Evolutionary conservation across 1,284 basidiomycete species (phyloP).

Genomic region (Malassezia furfur): DNA sequence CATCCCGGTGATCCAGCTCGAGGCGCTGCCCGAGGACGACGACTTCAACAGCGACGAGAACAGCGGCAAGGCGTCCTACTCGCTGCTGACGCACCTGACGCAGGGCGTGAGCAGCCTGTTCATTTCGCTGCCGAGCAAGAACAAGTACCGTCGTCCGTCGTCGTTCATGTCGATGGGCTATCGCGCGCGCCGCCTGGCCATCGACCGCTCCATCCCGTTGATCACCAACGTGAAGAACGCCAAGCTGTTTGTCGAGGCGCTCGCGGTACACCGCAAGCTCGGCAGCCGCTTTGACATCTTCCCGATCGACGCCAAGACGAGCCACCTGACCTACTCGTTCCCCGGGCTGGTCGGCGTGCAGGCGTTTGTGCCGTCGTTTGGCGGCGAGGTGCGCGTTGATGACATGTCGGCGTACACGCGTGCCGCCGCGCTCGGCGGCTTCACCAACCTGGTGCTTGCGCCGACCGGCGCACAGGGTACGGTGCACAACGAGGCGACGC

Average conservation of each 20-base stretch:
- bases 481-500: constrained; percentile 24
- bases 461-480: constrained; percentile 24
- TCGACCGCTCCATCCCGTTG: constrained; percentile 92
- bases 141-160: constrained; percentile 90
- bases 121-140: constrained; percentile 97
- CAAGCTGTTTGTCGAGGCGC: constrained; percentile 88
- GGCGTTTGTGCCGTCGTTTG: constrained; percentile 72
- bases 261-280: constrained; percentile 61
- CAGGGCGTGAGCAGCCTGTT: constrained; percentile 59
- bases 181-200: constrained; percentile 93
- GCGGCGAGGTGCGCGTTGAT: constrained; percentile 40
- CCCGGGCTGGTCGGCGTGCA: constrained; percentile 84
- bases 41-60: constrained; percentile 38
- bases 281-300: constrained; percentile 70
- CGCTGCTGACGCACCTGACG: constrained; percentile 43
- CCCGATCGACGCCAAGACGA: constrained; percentile 81
- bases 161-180: constrained; percentile 97
- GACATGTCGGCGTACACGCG: constrained; percentile 22
- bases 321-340: constrained; percentile 78
- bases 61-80: constrained; percentile 40
- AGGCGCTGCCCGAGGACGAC: constrained; percentile 46
- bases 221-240: constrained; percentile 99
- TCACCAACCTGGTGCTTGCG: constrained; percentile 37
- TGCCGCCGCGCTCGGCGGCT: constrained; percentile 25
- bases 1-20: constrained; percentile 45